Percentiles rank a stretch among this genome's conserved stretches.
These are phyloP conservation scores for Emericellopsis terricola DNA, from an alignment of 495 filamentous ascomycete genomes.

Conservation along the genomic window DNA sequence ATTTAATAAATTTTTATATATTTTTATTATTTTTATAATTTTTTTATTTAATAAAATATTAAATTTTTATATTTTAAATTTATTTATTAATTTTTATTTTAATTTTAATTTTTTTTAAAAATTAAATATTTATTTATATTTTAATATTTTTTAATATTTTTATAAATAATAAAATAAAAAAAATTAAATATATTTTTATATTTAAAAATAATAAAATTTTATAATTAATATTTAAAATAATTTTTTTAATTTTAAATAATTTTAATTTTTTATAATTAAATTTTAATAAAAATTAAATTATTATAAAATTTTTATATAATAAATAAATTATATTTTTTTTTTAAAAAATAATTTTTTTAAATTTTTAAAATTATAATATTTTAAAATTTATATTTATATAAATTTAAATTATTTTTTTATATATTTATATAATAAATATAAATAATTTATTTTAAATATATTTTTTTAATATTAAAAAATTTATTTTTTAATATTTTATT, in stretches of 20 bases:
- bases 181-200: slow-evolving; percentile 4
- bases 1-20: too few relatives aligned
- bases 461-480: too few relatives aligned
- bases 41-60: too few relatives aligned
- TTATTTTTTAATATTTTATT: slow-evolving; percentile 1
- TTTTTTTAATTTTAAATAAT: neutral
- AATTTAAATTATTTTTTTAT: neutral
- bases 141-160: too few relatives aligned
- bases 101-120: too few relatives aligned
- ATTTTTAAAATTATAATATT: neutral
- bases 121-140: too few relatives aligned
- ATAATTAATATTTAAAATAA: slow-evolving; percentile 1
- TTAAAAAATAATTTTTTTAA: neutral
- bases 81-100: too few relatives aligned
- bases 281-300: neutral
- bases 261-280: too few relatives aligned
- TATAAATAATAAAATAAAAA: neutral
- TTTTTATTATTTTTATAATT: slow-evolving; percentile 1
- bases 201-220: too few relatives aligned
- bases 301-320: neutral
- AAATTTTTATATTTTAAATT: too few relatives aligned
- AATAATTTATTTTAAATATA: neutral
- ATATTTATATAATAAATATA: too few relatives aligned
- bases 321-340: neutral
- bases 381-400: neutral